Percentiles rank a stretch among this genome's conserved stretches.
Conservation (phyloP, 257 asterid genomes). For the Jacaranda copaia region DNA sequence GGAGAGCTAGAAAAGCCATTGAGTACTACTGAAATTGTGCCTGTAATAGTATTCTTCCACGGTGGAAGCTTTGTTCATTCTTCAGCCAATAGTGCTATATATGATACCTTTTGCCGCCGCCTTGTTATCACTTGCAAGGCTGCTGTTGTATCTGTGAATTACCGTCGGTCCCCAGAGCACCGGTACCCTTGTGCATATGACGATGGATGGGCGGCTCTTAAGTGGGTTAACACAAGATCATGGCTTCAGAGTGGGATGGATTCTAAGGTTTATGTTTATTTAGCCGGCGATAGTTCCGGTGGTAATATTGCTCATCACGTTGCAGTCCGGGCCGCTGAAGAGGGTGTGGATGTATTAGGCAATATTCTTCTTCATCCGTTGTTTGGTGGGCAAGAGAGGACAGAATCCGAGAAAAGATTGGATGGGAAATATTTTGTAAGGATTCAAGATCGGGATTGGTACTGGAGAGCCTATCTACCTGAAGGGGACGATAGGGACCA, state of each 20-base stretch:
- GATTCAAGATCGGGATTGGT: constrained; percentile 84
- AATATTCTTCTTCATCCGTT: constrained; percentile 76
- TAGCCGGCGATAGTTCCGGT: constrained; percentile 89
- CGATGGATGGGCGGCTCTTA: constrained; percentile 84
- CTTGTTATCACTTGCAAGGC: constrained; percentile 67
- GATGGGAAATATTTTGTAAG: constrained; percentile 82
- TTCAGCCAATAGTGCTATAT: constrained; percentile 85
- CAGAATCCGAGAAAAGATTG: constrained; percentile 65
- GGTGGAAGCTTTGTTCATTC: constrained; percentile 96
- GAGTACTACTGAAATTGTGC: constrained; percentile 57
- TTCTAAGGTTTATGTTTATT: constrained; percentile 56
- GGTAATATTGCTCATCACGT: constrained; percentile 89
- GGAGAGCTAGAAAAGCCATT: constrained; percentile 67
- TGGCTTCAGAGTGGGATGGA: constrained; percentile 74
- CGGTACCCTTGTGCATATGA: constrained; percentile 83
- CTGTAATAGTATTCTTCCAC: constrained; percentile 81
- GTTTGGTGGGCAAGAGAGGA: constrained; percentile 79
- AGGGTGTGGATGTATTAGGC: constrained; percentile 62
- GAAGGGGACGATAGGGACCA: constrained; percentile 84
- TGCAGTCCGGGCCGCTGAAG: constrained; percentile 70
- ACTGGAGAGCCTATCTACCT: constrained; percentile 85
- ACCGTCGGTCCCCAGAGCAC: constrained; percentile 80
- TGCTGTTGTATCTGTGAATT: constrained; percentile 82
- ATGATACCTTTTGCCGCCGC: constrained; percentile 85
- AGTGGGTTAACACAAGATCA: constrained; percentile 68